phyloP scores from a whole-genome alignment of 345 rosid genomes.

The Luvunga scandens region DNA sequence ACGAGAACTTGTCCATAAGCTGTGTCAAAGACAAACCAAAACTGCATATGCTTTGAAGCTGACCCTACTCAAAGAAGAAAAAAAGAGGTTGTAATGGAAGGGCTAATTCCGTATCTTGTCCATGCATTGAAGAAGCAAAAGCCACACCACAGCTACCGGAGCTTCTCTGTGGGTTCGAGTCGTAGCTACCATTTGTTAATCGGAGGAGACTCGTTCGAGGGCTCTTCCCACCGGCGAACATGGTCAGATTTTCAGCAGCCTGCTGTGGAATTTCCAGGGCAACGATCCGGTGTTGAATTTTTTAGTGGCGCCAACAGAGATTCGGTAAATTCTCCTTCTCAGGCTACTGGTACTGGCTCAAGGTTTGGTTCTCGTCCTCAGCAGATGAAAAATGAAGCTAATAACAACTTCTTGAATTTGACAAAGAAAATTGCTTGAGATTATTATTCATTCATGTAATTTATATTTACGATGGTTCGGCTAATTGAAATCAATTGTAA shows the following conservation, averaged over 20 bases:
- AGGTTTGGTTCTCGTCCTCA: constrained; percentile 2
- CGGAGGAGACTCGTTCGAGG: constrained; percentile 31
- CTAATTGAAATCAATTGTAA: neutral
- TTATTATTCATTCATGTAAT: neutral
- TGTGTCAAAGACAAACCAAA: neutral
- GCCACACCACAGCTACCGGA: neutral
- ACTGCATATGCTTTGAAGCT: neutral
- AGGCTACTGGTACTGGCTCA: constrained; percentile 3
- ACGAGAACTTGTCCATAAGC: neutral
- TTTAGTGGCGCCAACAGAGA: neutral
- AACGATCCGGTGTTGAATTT: constrained; percentile 19
- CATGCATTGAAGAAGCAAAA: constrained; percentile 33
- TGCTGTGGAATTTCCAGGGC: constrained; percentile 25
- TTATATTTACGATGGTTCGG: neutral
- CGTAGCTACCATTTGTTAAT: constrained; percentile 58
- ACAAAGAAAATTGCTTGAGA: neutral
- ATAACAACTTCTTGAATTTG: neutral
- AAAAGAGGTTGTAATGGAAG: constrained; percentile 39
- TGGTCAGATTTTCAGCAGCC: constrained; percentile 52
- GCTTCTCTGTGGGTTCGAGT: constrained; percentile 43
- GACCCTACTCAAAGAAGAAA: neutral
- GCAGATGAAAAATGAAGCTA: neutral
- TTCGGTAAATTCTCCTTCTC: constrained; percentile 2
- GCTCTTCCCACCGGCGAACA: constrained; percentile 26
- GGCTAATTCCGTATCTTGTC: constrained; percentile 62